These are phyloP conservation scores for Solanum hybrid DNA, from an alignment of 305 asterid genomes.

Conservation along the genomic window DNA sequence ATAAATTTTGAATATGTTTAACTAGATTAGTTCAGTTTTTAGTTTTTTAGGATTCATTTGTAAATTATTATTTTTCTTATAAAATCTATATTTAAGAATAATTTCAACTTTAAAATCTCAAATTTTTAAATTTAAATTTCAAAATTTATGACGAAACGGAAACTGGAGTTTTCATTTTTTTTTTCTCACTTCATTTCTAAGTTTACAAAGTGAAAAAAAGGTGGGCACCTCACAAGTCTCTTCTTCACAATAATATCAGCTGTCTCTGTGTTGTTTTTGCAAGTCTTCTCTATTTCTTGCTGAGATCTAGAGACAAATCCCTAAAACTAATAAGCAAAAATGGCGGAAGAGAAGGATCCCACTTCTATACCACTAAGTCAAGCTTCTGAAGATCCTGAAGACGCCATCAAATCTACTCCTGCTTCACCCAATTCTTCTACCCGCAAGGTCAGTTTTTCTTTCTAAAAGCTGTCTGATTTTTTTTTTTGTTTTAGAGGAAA, in stretches of 20 bases:
- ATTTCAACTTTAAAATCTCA: not conserved
- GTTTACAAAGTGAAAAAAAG: not conserved
- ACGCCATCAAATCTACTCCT: slow-evolving; percentile 61
- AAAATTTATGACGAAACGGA: not conserved
- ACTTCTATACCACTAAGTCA: slow-evolving; percentile 83
- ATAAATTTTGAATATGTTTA: too few species aligned
- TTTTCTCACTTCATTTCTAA: not conserved
- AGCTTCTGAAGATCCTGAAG: slow-evolving; percentile 66
- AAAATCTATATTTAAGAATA: not conserved
- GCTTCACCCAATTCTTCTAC: slow-evolving; percentile 66
- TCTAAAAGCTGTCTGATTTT: not conserved
- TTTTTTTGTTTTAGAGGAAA: not conserved
- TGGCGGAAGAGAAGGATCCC: slow-evolving; percentile 85
- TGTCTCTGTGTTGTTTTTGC: not conserved
- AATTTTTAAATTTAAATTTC: not conserved
- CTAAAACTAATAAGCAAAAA: not conserved
- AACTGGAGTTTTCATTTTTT: not conserved
- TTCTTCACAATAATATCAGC: not conserved
- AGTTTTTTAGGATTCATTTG: not conserved
- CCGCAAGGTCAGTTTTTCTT: slow-evolving; percentile 41
- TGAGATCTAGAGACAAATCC: not conserved
- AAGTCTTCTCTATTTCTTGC: not conserved
- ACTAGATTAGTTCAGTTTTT: not conserved
- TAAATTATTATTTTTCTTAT: not conserved
- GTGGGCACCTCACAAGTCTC: not conserved